Conservation (phyloP, 73 alveolate genomes). For the Uronychia setigera region DNA sequence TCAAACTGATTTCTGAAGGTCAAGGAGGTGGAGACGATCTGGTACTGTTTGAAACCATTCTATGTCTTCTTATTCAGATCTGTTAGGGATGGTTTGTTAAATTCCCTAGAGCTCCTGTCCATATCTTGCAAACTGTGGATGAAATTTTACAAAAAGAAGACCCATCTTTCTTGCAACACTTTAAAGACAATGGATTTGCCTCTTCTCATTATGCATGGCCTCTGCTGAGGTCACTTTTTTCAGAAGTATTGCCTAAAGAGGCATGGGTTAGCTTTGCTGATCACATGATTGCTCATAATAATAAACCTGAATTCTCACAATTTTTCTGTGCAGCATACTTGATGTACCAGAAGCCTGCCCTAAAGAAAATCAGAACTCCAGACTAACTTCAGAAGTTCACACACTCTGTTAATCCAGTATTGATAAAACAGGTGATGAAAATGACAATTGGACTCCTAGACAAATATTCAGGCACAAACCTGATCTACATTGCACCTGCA, state of each 20-base stretch:
- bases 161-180: constrained; percentile 9
- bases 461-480: neutral
- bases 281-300: constrained; percentile 53
- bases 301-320: constrained; percentile 42
- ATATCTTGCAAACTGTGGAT: constrained; percentile 15
- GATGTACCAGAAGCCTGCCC: constrained; percentile 23
- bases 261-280: constrained; percentile 71
- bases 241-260: constrained; percentile 65
- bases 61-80: constrained; percentile 17
- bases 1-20: constrained; percentile 22
- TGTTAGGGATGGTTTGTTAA: constrained; percentile 38
- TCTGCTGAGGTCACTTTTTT: constrained; percentile 38
- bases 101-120: constrained; percentile 39
- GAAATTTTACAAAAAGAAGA: constrained; percentile 18
- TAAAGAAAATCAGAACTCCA: constrained; percentile 11
- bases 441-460: neutral
- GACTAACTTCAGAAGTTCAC: constrained; percentile 34
- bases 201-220: constrained; percentile 69
- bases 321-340: constrained; percentile 47
- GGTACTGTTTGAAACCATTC: constrained; percentile 28
- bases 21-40: constrained; percentile 31
- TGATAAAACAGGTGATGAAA: neutral
- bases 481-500: constrained; percentile 19
- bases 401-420: neutral
- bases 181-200: constrained; percentile 9